phyloP scores from a whole-genome alignment of 2,329 filamentous ascomycete genomes.

The Didymellaceae sp. region DNA sequence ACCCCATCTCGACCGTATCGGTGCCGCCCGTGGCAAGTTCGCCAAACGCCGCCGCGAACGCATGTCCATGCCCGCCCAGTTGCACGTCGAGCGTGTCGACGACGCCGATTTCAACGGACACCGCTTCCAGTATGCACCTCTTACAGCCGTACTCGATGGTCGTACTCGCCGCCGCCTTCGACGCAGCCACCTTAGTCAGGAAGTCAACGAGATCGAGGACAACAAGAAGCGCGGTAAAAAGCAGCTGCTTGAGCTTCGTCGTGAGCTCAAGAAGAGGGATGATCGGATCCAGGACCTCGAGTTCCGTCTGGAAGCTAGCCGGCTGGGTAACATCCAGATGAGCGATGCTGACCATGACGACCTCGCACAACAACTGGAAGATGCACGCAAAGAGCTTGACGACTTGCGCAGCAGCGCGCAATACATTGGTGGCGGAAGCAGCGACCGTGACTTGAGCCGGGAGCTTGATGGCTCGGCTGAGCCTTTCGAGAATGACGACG shows the following conservation, averaged over 20 bases:
- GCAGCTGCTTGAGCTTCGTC: constrained; percentile 46
- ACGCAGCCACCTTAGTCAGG: constrained; percentile 51
- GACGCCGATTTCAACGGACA: constrained; percentile 28
- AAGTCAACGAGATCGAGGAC: constrained; percentile 49
- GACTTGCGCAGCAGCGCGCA: constrained; percentile 41
- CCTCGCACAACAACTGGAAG: constrained; percentile 43
- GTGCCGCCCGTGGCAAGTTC: constrained; percentile 33
- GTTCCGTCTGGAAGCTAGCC: constrained; percentile 44
- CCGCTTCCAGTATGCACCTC: constrained; percentile 45
- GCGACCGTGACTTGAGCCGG: constrained; percentile 29
- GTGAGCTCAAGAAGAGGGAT: constrained; percentile 48
- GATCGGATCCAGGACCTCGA: constrained; percentile 47
- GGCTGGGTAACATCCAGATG: constrained; percentile 49
- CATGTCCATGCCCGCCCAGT: constrained; percentile 47
- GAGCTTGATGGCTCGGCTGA: constrained; percentile 27
- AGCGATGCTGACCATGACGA: constrained; percentile 44
- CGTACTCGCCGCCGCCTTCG: constrained; percentile 49
- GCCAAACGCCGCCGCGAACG: constrained; percentile 37
- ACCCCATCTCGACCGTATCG: constrained; percentile 41
- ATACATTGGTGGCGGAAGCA: constrained; percentile 34
- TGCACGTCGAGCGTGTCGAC: constrained; percentile 35
- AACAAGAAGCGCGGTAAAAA: constrained; percentile 48
- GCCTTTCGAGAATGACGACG: constrained; percentile 36
- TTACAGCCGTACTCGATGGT: constrained; percentile 40
- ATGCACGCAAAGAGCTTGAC: constrained; percentile 45